phyloP scores from a whole-genome alignment of 2,329 filamentous ascomycete species.

The Talaromyces marneffei region DNA sequence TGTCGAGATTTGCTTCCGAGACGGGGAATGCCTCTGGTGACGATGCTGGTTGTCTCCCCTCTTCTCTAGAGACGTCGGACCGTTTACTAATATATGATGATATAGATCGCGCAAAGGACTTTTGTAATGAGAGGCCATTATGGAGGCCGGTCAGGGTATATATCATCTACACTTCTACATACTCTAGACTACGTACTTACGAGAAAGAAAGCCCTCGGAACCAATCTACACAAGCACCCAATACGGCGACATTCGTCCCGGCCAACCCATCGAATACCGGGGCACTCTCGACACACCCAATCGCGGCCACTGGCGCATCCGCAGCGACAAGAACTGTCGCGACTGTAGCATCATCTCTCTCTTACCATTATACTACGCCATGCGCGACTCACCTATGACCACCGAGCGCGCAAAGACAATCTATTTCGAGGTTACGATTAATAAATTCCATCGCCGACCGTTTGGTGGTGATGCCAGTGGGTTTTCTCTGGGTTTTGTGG shows the following conservation, averaged over 20 bases:
- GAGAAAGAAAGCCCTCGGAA: constrained; percentile 30
- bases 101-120: constrained; percentile 51
- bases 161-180: background rate
- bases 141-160: constrained; percentile 38
- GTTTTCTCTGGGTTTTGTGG: constrained; percentile 55
- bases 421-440: constrained; percentile 55
- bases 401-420: constrained; percentile 47
- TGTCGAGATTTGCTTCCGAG: constrained; percentile 49
- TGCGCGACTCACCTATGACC: constrained; percentile 45
- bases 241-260: constrained; percentile 41
- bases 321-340: constrained; percentile 36
- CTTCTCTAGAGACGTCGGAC: background rate
- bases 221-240: constrained; percentile 40
- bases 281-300: constrained; percentile 22
- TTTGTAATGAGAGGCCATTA: constrained; percentile 49
- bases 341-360: constrained; percentile 52
- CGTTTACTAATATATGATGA: background rate
- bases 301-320: constrained; percentile 42
- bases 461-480: constrained; percentile 44
- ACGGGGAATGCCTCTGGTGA: constrained; percentile 52
- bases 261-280: constrained; percentile 27
- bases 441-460: constrained; percentile 34
- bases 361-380: constrained; percentile 52
- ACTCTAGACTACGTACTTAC: background rate
- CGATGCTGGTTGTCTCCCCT: constrained; percentile 27